Conservation (phyloP, 495 filamentous ascomycete species). For the Xylaria venustula region DNA sequence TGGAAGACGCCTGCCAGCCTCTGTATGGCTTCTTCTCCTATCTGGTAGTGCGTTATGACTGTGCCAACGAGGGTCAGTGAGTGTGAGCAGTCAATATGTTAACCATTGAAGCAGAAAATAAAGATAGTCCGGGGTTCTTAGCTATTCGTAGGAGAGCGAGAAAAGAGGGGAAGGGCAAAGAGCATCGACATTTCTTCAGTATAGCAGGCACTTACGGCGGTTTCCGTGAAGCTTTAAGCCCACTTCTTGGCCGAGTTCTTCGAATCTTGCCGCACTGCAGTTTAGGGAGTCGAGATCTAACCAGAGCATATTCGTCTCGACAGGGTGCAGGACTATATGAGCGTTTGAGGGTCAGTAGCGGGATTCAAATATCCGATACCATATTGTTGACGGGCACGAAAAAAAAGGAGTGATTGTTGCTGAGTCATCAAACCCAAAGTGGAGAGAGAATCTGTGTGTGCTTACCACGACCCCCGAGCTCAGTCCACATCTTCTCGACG, state of each 20-base stretch:
- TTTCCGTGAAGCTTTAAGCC: conserved; percentile 53
- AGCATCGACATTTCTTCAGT: too few species aligned
- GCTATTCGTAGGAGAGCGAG: too few species aligned
- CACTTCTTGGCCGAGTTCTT: conserved; percentile 43
- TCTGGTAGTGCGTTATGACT: conserved; percentile 65
- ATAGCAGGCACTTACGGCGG: conserved; percentile 28
- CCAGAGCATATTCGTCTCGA: conserved; percentile 92
- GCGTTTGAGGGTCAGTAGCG: too few species aligned
- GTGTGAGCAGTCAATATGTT: neutral
- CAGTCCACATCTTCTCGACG: conserved; percentile 61
- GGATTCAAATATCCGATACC: too few species aligned
- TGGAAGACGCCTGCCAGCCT: conserved; percentile 46
- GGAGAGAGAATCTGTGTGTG: too few species aligned
- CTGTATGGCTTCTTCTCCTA: conserved; percentile 51
- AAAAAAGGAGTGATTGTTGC: too few species aligned
- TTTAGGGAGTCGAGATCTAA: conserved; percentile 61
- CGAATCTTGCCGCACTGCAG: conserved; percentile 42
- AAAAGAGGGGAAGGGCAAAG: neutral
- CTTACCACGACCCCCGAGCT: conserved; percentile 49
- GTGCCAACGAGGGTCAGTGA: neutral
- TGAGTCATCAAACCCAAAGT: too few species aligned
- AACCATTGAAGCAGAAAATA: neutral
- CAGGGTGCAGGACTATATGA: conserved; percentile 40
- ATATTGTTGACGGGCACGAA: too few species aligned
- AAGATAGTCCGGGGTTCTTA: too few species aligned